A percentile compares a stretch with the other conserved stretches of the same genome.
Evolutionary conservation across 1,284 basidiomycete genomes (phyloP).

Genomic region (Ceratobasidium sp.): DNA sequence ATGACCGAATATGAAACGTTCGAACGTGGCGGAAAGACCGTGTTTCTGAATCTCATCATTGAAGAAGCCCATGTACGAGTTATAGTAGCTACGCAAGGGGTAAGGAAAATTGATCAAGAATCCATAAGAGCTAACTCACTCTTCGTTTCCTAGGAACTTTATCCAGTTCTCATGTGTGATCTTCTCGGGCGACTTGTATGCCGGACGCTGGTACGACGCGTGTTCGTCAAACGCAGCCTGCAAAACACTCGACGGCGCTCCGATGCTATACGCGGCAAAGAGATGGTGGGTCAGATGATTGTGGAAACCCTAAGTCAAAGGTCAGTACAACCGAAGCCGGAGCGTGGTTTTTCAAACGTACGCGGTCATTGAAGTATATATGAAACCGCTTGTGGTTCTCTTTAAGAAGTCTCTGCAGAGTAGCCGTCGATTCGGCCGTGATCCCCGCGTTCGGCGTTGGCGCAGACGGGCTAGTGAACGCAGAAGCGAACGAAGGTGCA

Average conservation of each 20-base stretch:
- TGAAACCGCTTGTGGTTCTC: slow-evolving; percentile 73
- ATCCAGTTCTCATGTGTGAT: slow-evolving; percentile 23
- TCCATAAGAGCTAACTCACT: slow-evolving; percentile 29
- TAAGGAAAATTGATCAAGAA: background rate
- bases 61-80: no score
- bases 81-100: slow-evolving; percentile 53
- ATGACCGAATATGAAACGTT: slow-evolving; percentile 71
- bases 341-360: no score
- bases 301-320: no score
- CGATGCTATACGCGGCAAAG: no score
- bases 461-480: slow-evolving; percentile 54
- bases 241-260: no score
- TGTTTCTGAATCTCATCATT: no score
- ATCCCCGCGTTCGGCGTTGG: slow-evolving; percentile 60
- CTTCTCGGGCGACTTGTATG: no score
- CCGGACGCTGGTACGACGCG: no score
- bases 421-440: slow-evolving; percentile 64
- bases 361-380: slow-evolving; percentile 70
- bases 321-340: no score
- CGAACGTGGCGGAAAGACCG: slow-evolving; percentile 61
- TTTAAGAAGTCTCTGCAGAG: slow-evolving; percentile 64
- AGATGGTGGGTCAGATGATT: no score
- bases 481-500: slow-evolving; percentile 57
- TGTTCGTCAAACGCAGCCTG: no score
- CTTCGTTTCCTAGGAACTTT: slow-evolving; percentile 40